Conservation (phyloP, 1,284 basidiomycete species). For the Microbotryum silenes-acaulis region DNA sequence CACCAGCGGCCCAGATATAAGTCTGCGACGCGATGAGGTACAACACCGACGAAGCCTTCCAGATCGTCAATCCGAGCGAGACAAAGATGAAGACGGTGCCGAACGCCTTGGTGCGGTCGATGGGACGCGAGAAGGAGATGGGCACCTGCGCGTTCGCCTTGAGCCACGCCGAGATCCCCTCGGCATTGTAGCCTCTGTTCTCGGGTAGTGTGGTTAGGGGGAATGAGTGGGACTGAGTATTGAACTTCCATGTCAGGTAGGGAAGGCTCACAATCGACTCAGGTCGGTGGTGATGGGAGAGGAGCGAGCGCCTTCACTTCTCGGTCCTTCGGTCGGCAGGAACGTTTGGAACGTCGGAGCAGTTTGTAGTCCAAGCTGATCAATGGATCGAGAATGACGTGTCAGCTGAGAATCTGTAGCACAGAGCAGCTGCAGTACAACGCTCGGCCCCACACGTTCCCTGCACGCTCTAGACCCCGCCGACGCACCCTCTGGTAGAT, state of each 20-base stretch:
- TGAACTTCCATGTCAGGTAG: background rate
- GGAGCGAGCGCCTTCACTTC: constrained; percentile 47
- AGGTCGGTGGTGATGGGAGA: constrained; percentile 62
- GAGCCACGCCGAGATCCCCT: constrained; percentile 67
- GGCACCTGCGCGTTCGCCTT: constrained; percentile 48
- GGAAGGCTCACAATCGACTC: constrained; percentile 47
- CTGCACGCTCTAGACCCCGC: background rate
- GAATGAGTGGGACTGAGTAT: background rate
- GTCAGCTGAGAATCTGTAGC: background rate
- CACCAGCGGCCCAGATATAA: constrained; percentile 57
- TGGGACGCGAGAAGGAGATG: constrained; percentile 38
- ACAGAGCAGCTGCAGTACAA: background rate
- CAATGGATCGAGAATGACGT: no score
- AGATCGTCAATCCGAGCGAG: constrained; percentile 44
- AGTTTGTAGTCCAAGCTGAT: constrained; percentile 56
- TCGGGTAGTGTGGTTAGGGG: constrained; percentile 2
- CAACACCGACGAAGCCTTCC: constrained; percentile 47
- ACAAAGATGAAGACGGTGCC: constrained; percentile 36
- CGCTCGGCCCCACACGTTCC: background rate
- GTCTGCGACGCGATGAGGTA: constrained; percentile 67
- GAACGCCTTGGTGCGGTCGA: constrained; percentile 29
- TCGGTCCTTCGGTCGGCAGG: constrained; percentile 61
- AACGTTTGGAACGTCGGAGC: constrained; percentile 77
- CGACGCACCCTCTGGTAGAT: constrained; percentile 67
- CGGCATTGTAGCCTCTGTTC: constrained; percentile 67